phyloP scores from a whole-genome alignment of 2,329 filamentous ascomycete species.

The Alternaria incomplexa region DNA sequence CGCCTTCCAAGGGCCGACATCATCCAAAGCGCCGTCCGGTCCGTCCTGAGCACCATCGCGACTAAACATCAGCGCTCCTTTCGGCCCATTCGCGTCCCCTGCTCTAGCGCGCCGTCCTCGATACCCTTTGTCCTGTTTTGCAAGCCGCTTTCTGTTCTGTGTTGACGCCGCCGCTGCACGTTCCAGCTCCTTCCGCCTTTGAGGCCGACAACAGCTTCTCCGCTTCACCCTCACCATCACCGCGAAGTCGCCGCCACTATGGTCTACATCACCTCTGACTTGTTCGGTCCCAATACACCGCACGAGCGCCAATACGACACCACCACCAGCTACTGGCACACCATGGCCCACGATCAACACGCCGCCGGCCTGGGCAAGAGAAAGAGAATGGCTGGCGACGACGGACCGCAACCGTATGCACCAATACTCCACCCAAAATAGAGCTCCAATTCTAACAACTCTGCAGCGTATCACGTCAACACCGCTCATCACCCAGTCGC shows the following conservation, averaged over 20 bases:
- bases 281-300: constrained; percentile 33
- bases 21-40: neutral
- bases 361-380: constrained; percentile 37
- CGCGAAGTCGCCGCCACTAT: constrained; percentile 26
- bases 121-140: neutral
- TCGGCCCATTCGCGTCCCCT: neutral
- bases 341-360: constrained; percentile 29
- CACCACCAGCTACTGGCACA: constrained; percentile 18
- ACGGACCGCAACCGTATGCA: constrained; percentile 18
- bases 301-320: constrained; percentile 13
- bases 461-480: constrained; percentile 11
- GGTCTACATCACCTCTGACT: constrained; percentile 47
- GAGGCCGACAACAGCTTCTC: constrained; percentile 9
- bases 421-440: neutral
- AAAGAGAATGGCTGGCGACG: constrained; percentile 30
- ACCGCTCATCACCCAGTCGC: constrained; percentile 19
- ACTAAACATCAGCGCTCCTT: constrained; percentile 1
- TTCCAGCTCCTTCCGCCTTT: constrained; percentile 6
- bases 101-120: neutral
- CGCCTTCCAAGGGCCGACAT: neutral
- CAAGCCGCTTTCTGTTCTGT: neutral
- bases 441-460: constrained; percentile 2
- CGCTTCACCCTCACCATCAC: constrained; percentile 15
- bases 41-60: neutral
- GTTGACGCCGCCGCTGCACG: constrained; percentile 3